These are phyloP conservation scores for Lodderomyces jiufengensis DNA, from an alignment of 1,139 yeast species.

Conservation along the genomic window DNA sequence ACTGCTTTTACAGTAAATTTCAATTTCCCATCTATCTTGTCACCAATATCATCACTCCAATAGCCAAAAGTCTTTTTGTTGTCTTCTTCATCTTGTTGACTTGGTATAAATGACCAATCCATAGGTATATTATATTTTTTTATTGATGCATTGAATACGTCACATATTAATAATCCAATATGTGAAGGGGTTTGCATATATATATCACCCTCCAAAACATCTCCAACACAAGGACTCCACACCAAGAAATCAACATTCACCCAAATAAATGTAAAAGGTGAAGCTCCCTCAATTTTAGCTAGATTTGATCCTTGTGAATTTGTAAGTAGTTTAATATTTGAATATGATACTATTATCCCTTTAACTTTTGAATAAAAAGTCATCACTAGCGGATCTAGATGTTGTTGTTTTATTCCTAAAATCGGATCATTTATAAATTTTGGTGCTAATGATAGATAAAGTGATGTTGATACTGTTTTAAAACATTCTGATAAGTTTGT, in stretches of 20 bases:
- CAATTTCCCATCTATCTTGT: constrained; percentile 76
- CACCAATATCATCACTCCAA: constrained; percentile 77
- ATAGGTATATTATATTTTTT: constrained; percentile 79
- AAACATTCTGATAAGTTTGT: constrained; percentile 59
- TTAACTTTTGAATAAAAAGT: constrained; percentile 66
- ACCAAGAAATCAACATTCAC: constrained; percentile 75
- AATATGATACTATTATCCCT: constrained; percentile 83
- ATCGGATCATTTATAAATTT: constrained; percentile 62
- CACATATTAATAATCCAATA: constrained; percentile 85
- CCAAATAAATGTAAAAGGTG: constrained; percentile 91
- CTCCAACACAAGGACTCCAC: constrained; percentile 89
- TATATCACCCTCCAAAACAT: constrained; percentile 76
- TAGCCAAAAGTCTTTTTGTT: constrained; percentile 59
- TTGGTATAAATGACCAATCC: constrained; percentile 79
- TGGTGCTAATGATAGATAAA: constrained; percentile 89
- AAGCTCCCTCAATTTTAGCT: constrained; percentile 71
- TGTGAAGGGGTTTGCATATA: constrained; percentile 95
- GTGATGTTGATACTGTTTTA: constrained; percentile 55
- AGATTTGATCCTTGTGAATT: constrained; percentile 27
- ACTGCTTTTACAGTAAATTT: constrained; percentile 69
- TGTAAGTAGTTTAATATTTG: constrained; percentile 47
- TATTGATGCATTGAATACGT: constrained; percentile 91
- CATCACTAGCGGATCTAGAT: constrained; percentile 86
- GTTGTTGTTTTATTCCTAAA: constrained; percentile 80
- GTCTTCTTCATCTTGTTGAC: constrained; percentile 58